Evolutionary conservation across 2,329 filamentous ascomycete genomes (phyloP).

Genomic region (Anthostomella pinea): DNA sequence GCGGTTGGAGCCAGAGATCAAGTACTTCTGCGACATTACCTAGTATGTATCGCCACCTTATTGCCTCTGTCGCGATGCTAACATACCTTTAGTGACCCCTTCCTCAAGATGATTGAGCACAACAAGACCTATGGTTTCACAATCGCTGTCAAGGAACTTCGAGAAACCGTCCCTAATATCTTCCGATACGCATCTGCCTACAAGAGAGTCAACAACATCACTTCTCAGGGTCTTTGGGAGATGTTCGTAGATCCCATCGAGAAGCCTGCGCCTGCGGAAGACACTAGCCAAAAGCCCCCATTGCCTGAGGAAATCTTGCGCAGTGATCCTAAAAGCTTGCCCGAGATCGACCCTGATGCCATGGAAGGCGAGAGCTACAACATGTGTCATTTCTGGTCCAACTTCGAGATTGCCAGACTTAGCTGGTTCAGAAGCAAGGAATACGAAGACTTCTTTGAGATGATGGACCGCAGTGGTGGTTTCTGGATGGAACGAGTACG

Average conservation of each 20-base stretch:
- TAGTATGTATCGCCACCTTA: slow-evolving; percentile 61
- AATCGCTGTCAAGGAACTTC: slow-evolving; percentile 96
- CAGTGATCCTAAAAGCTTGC: slow-evolving; percentile 70
- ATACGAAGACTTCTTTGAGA: slow-evolving; percentile 96
- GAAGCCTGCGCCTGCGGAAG: slow-evolving; percentile 54
- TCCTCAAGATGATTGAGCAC: slow-evolving; percentile 85
- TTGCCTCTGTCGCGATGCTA: slow-evolving; percentile 16
- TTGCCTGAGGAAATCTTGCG: slow-evolving; percentile 79
- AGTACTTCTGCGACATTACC: slow-evolving; percentile 99
- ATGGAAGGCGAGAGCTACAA: slow-evolving; percentile 99
- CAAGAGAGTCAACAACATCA: slow-evolving; percentile 87
- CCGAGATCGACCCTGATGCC: slow-evolving; percentile 80
- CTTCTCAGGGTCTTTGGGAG: slow-evolving; percentile 92
- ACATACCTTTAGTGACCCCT: slow-evolving; percentile 68
- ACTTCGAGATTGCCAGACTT: slow-evolving; percentile 94
- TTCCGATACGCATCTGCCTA: slow-evolving; percentile 99
- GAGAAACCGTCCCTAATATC: slow-evolving; percentile 97
- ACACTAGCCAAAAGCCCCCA: slow-evolving; percentile 62
- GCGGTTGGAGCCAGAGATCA: slow-evolving; percentile 98
- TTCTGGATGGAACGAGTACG: slow-evolving; percentile 97
- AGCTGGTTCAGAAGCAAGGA: slow-evolving; percentile 97
- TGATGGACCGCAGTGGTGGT: slow-evolving; percentile 97
- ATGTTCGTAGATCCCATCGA: slow-evolving; percentile 88
- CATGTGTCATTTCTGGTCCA: slow-evolving; percentile 99
- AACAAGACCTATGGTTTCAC: slow-evolving; percentile 99